Conservation (phyloP, 805 yeast species). For the Dipodascus geniculatus region DNA sequence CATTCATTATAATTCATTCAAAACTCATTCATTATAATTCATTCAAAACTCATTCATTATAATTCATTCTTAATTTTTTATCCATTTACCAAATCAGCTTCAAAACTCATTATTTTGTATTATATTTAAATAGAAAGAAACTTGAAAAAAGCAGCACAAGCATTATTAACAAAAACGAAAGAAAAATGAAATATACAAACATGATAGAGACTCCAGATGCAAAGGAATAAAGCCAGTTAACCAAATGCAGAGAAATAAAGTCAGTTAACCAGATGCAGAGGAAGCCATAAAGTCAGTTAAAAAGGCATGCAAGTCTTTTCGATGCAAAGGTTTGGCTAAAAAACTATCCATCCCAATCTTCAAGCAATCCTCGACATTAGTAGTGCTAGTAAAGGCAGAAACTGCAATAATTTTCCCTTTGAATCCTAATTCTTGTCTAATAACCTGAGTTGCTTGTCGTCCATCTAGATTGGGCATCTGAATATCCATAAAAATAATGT, state of each 20-base stretch:
- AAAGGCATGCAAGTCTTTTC: constrained; percentile 52
- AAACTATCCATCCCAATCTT: constrained; percentile 88
- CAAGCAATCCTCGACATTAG: constrained; percentile 74
- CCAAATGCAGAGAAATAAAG: neutral
- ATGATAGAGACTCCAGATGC: neutral
- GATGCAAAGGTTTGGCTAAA: constrained; percentile 74
- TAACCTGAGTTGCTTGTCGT: constrained; percentile 63
- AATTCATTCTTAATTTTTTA: too few relatives aligned
- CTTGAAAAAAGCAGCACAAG: neutral
- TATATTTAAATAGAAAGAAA: too few relatives aligned
- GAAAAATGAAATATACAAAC: neutral
- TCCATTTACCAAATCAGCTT: too few relatives aligned
- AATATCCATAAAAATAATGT: constrained; percentile 89
- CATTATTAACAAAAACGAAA: neutral
- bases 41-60: too few relatives aligned
- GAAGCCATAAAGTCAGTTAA: constrained; percentile 17
- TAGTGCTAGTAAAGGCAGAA: constrained; percentile 90
- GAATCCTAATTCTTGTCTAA: constrained; percentile 52
- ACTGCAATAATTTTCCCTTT: constrained; percentile 78
- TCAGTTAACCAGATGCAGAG: neutral
- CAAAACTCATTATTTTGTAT: too few relatives aligned
- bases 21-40: too few relatives aligned
- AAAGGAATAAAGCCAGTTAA: neutral
- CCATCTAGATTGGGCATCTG: constrained; percentile 97
- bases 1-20: too few relatives aligned